Evolutionary conservation across 2,329 filamentous ascomycete genomes (phyloP).

Genomic region (Pleurostoma richardsiae): DNA sequence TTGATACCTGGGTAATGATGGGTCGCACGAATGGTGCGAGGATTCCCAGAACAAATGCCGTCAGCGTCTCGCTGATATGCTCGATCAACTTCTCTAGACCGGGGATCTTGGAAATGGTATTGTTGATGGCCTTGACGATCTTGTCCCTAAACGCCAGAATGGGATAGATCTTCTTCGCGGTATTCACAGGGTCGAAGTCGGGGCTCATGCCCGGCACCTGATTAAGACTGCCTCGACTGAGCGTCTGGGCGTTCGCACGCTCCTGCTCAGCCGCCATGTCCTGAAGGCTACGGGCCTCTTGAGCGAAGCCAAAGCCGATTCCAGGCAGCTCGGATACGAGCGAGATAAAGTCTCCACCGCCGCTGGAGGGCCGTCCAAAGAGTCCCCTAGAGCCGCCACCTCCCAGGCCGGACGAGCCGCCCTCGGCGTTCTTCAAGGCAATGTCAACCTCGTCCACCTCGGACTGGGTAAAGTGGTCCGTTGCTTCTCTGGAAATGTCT

Average conservation of each 20-base stretch:
- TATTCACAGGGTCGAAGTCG: conserved; percentile 73
- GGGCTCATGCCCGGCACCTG: conserved; percentile 70
- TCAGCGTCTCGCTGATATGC: conserved; percentile 88
- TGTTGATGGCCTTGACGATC: conserved; percentile 81
- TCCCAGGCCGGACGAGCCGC: conserved; percentile 13
- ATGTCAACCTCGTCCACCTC: conserved; percentile 78
- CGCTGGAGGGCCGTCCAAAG: conserved; percentile 25
- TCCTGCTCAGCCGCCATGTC: conserved; percentile 59
- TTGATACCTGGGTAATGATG: conserved; percentile 81
- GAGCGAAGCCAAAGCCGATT: conserved; percentile 59
- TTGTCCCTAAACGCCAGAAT: conserved; percentile 92
- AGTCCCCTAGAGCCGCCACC: conserved; percentile 22
- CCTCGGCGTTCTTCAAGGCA: conserved; percentile 64
- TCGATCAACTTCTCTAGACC: conserved; percentile 87
- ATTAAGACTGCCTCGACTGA: conserved; percentile 42
- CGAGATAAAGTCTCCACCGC: conserved; percentile 57
- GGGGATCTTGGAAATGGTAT: conserved; percentile 85
- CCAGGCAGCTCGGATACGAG: conserved; percentile 73
- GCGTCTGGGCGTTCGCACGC: conserved; percentile 40
- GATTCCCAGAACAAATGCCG: conserved; percentile 84
- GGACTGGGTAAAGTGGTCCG: conserved; percentile 79
- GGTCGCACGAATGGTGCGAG: conserved; percentile 89
- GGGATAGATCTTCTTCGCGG: conserved; percentile 80
- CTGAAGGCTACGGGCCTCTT: conserved; percentile 60
- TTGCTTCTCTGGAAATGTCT: conserved; percentile 53